These are phyloP conservation scores for Davidsoniella eucalypti DNA, from an alignment of 2,329 filamentous ascomycete genomes.

Conservation along the genomic window DNA sequence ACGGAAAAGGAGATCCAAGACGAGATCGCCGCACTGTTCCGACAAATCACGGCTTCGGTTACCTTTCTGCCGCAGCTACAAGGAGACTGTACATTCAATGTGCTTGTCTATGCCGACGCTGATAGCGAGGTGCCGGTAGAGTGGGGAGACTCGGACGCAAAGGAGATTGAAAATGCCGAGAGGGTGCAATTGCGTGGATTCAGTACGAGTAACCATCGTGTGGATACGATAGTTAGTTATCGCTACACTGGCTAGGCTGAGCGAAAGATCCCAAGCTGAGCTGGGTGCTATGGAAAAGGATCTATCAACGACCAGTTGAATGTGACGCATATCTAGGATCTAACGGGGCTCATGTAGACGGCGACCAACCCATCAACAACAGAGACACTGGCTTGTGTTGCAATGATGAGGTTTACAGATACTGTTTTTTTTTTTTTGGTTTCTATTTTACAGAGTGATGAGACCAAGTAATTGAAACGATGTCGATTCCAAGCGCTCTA, in stretches of 20 bases:
- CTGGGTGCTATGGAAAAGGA: no score
- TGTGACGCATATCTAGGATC: no score
- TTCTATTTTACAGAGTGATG: no score
- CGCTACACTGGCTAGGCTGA: conserved; percentile 8
- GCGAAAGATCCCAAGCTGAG: not conserved
- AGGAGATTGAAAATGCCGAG: conserved; percentile 88
- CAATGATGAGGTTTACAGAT: no score
- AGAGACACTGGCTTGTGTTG: no score
- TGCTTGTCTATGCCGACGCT: conserved; percentile 91
- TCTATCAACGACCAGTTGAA: no score
- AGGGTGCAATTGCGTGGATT: conserved; percentile 92
- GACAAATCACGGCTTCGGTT: conserved; percentile 93
- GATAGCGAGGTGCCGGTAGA: conserved; percentile 94
- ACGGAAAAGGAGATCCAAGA: conserved; percentile 86
- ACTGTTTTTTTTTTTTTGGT: no score
- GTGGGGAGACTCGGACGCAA: conserved; percentile 96
- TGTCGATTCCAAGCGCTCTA: no score
- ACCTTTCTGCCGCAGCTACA: conserved; percentile 82
- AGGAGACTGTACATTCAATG: conserved; percentile 95
- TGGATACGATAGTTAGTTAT: conserved; percentile 93
- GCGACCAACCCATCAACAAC: no score
- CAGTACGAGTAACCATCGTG: conserved; percentile 83
- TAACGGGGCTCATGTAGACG: no score
- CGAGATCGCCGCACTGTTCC: conserved; percentile 92
- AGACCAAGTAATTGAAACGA: no score